Conservation (phyloP, 768 basidiomycete genomes). For the Tulasnella sp. region DNA sequence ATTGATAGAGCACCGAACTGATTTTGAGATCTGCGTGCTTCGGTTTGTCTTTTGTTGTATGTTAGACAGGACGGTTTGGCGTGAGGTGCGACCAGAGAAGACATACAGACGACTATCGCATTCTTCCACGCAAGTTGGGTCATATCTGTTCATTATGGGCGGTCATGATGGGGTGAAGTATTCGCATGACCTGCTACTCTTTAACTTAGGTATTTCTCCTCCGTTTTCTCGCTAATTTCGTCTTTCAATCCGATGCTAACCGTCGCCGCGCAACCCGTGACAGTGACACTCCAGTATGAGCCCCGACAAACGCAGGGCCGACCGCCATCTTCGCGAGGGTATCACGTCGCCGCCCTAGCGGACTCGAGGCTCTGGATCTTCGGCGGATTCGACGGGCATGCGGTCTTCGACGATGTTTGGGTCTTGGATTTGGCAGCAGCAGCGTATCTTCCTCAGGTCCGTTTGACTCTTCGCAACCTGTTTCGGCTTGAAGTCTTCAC, state of each 20-base stretch:
- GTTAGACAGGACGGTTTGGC: slow-evolving; percentile 28
- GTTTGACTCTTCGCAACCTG: not conserved
- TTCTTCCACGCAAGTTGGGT: slow-evolving; percentile 81
- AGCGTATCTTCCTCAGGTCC: slow-evolving; percentile 80
- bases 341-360: slow-evolving; percentile 70
- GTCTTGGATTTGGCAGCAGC: slow-evolving; percentile 76
- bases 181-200: slow-evolving; percentile 55
- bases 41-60: not conserved
- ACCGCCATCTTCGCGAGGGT: slow-evolving; percentile 64
- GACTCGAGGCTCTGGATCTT: slow-evolving; percentile 79
- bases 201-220: slow-evolving; percentile 60
- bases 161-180: slow-evolving; percentile 79
- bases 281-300: slow-evolving; percentile 82
- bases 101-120: slow-evolving; percentile 64
- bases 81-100: slow-evolving; percentile 26
- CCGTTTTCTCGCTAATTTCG: not conserved
- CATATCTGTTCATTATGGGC: slow-evolving; percentile 79
- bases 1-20: too few species aligned
- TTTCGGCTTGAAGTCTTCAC: slow-evolving; percentile 1
- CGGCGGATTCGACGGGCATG: slow-evolving; percentile 54
- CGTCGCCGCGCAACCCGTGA: not conserved
- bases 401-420: slow-evolving; percentile 73
- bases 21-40: too few species aligned
- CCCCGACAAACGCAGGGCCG: slow-evolving; percentile 53
- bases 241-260: not conserved